A percentile compares a stretch with the other conserved stretches of the same genome.
These are phyloP conservation scores for Boletus rex-veris DNA, from an alignment of 768 basidiomycete genomes.

Conservation along the genomic window DNA sequence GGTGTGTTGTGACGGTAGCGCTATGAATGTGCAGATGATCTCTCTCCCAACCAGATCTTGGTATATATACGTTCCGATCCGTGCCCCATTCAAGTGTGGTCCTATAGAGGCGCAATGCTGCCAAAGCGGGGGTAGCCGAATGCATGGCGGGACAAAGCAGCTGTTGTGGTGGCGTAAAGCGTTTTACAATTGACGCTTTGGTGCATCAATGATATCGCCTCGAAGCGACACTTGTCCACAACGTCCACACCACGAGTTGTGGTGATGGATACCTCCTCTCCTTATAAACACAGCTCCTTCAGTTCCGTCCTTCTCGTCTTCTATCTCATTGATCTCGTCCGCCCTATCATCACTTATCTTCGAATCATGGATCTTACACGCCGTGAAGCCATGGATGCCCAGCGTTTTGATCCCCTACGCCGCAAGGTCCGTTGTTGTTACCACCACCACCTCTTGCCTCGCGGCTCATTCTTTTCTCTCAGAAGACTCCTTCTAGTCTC, in stretches of 20 bases:
- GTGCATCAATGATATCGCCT: constrained; percentile 18
- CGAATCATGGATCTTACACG: constrained; percentile 27
- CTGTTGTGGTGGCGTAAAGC: constrained; percentile 8
- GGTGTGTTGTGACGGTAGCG: constrained; percentile 20
- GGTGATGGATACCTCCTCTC: constrained; percentile 21
- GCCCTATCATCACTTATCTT: constrained; percentile 29
- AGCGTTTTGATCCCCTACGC: constrained; percentile 33
- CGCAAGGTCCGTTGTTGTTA: constrained; percentile 23
- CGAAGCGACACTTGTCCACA: constrained; percentile 23
- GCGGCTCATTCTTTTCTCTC: constrained; percentile 18
- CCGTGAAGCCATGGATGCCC: constrained; percentile 29
- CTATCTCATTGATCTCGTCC: constrained; percentile 23
- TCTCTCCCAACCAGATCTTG: constrained; percentile 1
- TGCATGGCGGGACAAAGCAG: constrained; percentile 19
- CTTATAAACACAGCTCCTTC: constrained; percentile 24
- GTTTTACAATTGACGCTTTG: constrained; percentile 15
- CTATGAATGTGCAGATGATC: constrained; percentile 13
- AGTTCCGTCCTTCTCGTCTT: constrained; percentile 30
- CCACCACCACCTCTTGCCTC: constrained; percentile 14
- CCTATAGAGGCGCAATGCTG: constrained; percentile 4
- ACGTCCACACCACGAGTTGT: constrained; percentile 24
- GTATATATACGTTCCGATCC: constrained; percentile 15
- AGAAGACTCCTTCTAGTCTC: constrained; percentile 18
- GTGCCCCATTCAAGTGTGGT: constrained; percentile 3
- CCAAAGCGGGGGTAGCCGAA: constrained; percentile 19